Evolutionary conservation across 768 basidiomycete genomes (phyloP), one percentile per base, ranked within the genome.

Genomic region (Kondoa malvinella): DNA sequence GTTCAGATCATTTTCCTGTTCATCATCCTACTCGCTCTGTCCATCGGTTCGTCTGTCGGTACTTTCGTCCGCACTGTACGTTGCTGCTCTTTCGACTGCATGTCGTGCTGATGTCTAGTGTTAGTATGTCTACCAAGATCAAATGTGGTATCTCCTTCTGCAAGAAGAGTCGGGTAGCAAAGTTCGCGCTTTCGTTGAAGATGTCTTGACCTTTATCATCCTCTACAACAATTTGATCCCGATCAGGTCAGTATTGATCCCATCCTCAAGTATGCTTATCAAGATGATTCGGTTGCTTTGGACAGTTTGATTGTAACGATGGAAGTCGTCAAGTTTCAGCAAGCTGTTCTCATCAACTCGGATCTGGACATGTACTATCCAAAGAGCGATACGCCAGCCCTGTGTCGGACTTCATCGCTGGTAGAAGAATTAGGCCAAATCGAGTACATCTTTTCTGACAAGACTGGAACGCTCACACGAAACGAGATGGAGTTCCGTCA

Each of bases 351-450:
- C 65, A 99, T 99, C 81, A 99, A 97, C 77, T 91, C 84, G 29
- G 95, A 75, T 34, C 71, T 75, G 26, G 95, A 99, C 79, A 97
- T 99, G 94, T 99, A 99, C 78, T 87, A 97, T 76, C 84, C 87
- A 14, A 85, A 80, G 68, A 95, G 94, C 0, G 95, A 99, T 76
- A 97, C 94, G 0, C 92, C 95, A 0, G 95, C 95, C 0, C 81
- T 97, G 27, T 97, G 95, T 74, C 85, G 94, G n/a, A 99, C 95
- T 0, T 97, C 94, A 0, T 91, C 90, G 1, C 84, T 99, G 25
- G 95, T 99, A 16, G 95, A 99, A 78, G 95, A 99, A 76, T 84
- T 99, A 15, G 95, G 95, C 0, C 95, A 96, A 76, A 97, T 96
- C 69, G 91, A 92, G 80, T 92, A 89, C 74, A 88, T 94, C 1